A percentile compares a stretch with the other conserved stretches of the same genome.
These are phyloP conservation scores for barrel medic (Medicago truncatula) DNA, from an alignment of 306 rosid species.

Conservation along the genomic window DNA sequence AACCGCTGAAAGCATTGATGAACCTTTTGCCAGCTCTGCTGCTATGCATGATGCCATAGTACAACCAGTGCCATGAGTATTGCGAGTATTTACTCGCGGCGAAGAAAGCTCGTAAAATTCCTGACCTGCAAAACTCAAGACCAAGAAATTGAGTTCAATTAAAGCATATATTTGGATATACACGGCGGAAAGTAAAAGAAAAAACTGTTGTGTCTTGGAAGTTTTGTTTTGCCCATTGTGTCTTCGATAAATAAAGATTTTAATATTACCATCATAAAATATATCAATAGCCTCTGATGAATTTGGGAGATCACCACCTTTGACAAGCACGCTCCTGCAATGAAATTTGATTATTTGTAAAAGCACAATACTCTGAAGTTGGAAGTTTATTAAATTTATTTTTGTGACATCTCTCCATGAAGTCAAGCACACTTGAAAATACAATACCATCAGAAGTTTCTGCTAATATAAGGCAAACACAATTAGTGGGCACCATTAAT, in stretches of 20 bases:
- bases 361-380: constrained; percentile 22
- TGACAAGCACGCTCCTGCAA: constrained; percentile 87
- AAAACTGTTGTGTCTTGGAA: neutral
- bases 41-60: constrained; percentile 94
- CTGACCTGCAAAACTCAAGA: constrained; percentile 66
- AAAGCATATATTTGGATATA: constrained; percentile 38
- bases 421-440: constrained; percentile 20
- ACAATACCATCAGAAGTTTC: constrained; percentile 20
- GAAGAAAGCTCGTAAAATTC: constrained; percentile 70
- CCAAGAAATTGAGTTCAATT: constrained; percentile 40
- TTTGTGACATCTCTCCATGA: constrained; percentile 26
- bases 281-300: constrained; percentile 83
- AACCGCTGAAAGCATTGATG: constrained; percentile 74
- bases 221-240: constrained; percentile 28
- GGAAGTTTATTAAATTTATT: neutral
- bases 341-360: constrained; percentile 31
- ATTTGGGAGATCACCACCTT: constrained; percentile 95
- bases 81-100: constrained; percentile 67
- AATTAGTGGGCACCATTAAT: neutral
- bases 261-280: constrained; percentile 76
- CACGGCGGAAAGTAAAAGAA: constrained; percentile 12
- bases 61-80: constrained; percentile 97
- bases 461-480: constrained; percentile 7
- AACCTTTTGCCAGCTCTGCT: constrained; percentile 95
- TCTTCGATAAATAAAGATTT: constrained; percentile 26